phyloP scores from a whole-genome alignment of 2,329 filamentous ascomycete species.

The Scopulariopsis brevicaulis region DNA sequence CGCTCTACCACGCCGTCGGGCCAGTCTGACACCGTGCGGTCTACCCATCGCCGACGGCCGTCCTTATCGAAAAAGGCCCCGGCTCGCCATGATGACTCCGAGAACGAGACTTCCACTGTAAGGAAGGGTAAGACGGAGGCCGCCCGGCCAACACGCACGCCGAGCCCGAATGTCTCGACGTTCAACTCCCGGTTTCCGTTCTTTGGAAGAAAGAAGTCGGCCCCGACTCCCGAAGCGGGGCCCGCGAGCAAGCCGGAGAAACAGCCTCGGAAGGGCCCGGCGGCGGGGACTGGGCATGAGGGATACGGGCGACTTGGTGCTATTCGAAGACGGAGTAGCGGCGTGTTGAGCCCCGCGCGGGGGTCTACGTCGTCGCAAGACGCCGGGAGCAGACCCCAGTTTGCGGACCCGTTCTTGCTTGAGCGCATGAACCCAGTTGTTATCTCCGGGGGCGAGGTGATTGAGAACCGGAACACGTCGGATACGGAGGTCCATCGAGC shows the following conservation, averaged over 20 bases:
- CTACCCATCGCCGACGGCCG: conserved; percentile 13
- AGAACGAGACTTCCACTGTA: conserved; percentile 12
- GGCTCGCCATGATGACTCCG: conserved; percentile 12
- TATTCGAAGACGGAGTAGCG: conserved; percentile 51
- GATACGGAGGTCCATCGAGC: not conserved
- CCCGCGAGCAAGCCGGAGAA: conserved; percentile 46
- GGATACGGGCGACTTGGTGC: conserved; percentile 60
- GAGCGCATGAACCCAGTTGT: conserved; percentile 55
- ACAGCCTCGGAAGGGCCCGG: conserved; percentile 60
- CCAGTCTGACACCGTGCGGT: conserved; percentile 15
- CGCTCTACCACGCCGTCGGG: conserved; percentile 22
- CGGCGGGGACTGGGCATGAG: conserved; percentile 90
- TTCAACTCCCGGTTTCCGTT: conserved; percentile 62
- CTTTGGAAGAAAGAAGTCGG: conserved; percentile 62
- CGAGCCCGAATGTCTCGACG: conserved; percentile 41
- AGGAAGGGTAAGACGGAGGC: conserved; percentile 6
- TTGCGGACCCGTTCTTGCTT: conserved; percentile 43
- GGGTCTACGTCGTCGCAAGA: conserved; percentile 37
- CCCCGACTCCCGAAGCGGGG: conserved; percentile 28
- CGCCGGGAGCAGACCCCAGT: conserved; percentile 18
- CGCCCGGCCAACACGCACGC: conserved; percentile 26
- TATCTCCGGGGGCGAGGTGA: conserved; percentile 50
- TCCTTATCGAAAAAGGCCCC: conserved; percentile 22
- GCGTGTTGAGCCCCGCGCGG: conserved; percentile 34
- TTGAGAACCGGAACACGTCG: conserved; percentile 44